Percentiles rank a stretch among this genome's conserved stretches.
phyloP scores from a whole-genome alignment of 495 filamentous ascomycete species.

The Chaetomium fimeti region DNA sequence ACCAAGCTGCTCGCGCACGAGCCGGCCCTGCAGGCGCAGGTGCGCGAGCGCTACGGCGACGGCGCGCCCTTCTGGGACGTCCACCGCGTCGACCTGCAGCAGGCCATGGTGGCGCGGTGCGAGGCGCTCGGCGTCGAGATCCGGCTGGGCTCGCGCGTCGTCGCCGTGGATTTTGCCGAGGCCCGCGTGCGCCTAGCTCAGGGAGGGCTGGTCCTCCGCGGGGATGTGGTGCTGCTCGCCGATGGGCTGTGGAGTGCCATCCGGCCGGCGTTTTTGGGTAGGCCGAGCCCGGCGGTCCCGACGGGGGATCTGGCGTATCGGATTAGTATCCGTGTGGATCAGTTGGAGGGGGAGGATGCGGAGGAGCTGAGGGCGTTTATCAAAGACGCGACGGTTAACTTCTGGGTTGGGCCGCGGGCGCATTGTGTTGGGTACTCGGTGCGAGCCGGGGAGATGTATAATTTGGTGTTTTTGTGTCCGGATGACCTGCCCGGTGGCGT shows the following conservation, averaged over 20 bases:
- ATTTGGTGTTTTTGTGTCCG: slow-evolving; percentile 57
- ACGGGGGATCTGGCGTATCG: slow-evolving; percentile 65
- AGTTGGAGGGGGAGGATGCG: slow-evolving; percentile 50
- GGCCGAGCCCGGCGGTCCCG: slow-evolving; percentile 43
- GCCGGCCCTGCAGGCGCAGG: slow-evolving; percentile 44
- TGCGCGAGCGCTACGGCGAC: slow-evolving; percentile 46
- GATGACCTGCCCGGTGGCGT: slow-evolving; percentile 50
- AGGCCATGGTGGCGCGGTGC: slow-evolving; percentile 43
- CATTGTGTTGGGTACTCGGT: slow-evolving; percentile 62
- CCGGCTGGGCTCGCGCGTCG: slow-evolving; percentile 39
- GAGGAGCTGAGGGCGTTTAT: slow-evolving; percentile 47
- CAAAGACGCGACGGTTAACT: slow-evolving; percentile 58
- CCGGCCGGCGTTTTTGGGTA: slow-evolving; percentile 46
- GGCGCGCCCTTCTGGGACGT: slow-evolving; percentile 54
- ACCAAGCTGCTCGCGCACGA: slow-evolving; percentile 55
- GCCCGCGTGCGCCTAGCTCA: slow-evolving; percentile 37
- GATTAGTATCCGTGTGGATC: slow-evolving; percentile 50
- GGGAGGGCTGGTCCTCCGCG: slow-evolving; percentile 36
- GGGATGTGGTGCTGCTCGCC: slow-evolving; percentile 54
- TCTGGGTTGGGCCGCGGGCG: slow-evolving; percentile 64
- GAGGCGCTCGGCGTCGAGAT: slow-evolving; percentile 44
- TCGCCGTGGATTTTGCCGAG: slow-evolving; percentile 40
- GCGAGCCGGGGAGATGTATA: slow-evolving; percentile 51
- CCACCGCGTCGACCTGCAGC: slow-evolving; percentile 56
- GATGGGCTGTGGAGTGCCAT: slow-evolving; percentile 57